Evolutionary conservation across 345 rosid species (phyloP).

Genomic region (Brassica carinata): DNA sequence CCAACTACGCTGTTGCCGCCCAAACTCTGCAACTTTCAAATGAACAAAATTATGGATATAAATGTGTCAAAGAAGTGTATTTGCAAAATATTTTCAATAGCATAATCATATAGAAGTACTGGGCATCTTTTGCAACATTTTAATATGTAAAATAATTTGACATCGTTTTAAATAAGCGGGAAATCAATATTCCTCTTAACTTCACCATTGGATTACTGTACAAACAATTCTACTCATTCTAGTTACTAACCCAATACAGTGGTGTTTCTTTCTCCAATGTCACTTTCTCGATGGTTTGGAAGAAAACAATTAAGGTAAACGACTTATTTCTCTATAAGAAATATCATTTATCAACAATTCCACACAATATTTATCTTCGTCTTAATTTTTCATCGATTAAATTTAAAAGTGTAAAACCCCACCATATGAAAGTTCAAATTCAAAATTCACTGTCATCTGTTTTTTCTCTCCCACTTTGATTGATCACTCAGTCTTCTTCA

Average conservation of each 20-base stretch:
- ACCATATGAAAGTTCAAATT: too few relatives aligned
- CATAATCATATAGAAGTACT: background rate
- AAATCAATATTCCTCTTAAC: background rate
- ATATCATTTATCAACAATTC: too few relatives aligned
- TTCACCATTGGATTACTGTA: background rate
- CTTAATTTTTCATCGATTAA: too few relatives aligned
- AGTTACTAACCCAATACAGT: background rate
- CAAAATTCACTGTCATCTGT: too few relatives aligned
- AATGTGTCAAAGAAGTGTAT: background rate
- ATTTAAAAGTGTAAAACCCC: too few relatives aligned
- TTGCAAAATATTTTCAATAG: background rate
- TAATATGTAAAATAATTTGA: background rate
- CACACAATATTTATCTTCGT: too few relatives aligned
- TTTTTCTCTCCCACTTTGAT: too few relatives aligned
- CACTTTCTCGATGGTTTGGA: background rate
- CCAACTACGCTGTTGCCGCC: slow-evolving; percentile 17
- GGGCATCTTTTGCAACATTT: background rate
- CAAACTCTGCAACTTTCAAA: slow-evolving; percentile 22
- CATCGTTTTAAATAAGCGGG: background rate
- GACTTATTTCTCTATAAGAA: too few relatives aligned
- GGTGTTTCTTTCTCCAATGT: background rate
- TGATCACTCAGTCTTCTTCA: too few relatives aligned
- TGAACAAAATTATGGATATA: background rate
- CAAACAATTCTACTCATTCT: background rate
- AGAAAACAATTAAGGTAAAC: background rate